Evolutionary conservation across 257 asterid species (phyloP).

Genomic region (Anisodus acutangulus): DNA sequence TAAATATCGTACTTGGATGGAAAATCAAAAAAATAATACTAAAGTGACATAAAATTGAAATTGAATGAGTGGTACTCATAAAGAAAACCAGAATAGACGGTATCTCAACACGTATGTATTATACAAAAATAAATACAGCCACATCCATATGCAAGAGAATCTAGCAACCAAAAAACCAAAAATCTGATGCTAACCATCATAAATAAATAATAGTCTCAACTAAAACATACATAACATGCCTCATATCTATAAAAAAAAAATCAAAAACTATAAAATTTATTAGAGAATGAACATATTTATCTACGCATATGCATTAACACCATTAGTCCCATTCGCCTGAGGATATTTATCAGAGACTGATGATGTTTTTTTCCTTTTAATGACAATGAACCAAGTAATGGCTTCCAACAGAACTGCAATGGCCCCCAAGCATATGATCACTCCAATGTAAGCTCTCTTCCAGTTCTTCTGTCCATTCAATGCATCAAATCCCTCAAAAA

Average conservation of each 20-base stretch:
- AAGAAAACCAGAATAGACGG: background rate
- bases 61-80: background rate
- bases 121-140: conserved; percentile 14
- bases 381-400: conserved; percentile 28
- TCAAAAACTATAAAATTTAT: background rate
- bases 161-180: background rate
- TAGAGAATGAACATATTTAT: conserved; percentile 1
- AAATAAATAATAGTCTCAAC: background rate
- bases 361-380: conserved; percentile 23
- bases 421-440: conserved; percentile 25
- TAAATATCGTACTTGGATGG: no score
- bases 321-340: background rate
- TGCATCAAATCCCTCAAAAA: conserved; percentile 39
- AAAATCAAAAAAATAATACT: no score
- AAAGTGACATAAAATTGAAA: background rate
- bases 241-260: background rate
- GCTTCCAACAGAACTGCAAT: conserved; percentile 31
- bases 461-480: conserved; percentile 30
- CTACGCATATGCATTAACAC: conserved; percentile 8
- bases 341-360: conserved; percentile 7
- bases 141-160: conserved; percentile 14
- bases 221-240: conserved; percentile 19
- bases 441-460: conserved; percentile 35
- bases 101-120: background rate
- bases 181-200: conserved; percentile 16